Evolutionary conservation across 192 early-diverging fungal species (phyloP), one percentile per base, ranked within the genome.

Genomic region (Linnemannia exigua): DNA sequence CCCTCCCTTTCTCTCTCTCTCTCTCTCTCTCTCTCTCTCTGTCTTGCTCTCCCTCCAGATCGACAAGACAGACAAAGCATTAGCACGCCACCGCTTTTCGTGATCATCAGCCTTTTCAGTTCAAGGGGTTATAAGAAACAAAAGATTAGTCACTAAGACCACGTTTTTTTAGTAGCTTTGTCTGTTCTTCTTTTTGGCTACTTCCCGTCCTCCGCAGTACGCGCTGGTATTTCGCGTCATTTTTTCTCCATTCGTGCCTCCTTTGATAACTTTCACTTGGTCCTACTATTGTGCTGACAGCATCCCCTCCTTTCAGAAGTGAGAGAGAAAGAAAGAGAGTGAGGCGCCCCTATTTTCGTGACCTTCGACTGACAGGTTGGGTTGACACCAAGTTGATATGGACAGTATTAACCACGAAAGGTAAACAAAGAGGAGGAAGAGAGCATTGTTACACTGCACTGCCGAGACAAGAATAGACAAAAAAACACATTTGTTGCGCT

Each of bases 391-490:
- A 44, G 41, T 6, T 6, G 41, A 44, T 3, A 44, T 9, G 9
- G 41, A 44, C 41, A 44, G 41, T 9, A 44, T 44, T 44, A 9
- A 44, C 41, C 41, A 44, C 3, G 41, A 44, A 44, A 44, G 41
- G 41, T 44, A 9, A 22, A n/a, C 22, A 25, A 54, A 25, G n/a
- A 28, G 22, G n/a, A 58, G 5, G 22, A 52, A 20, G 16, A 0
- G 5, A 19, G 3, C 5, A 0, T n/a, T 6, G 52, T 25, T 0
- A 3, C 28, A 33, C 58, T 15, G 58, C 58, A 63, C 58, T 15
- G 58, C 58, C 58, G 3, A n/a, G 58, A 63, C 58, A 63, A 63
- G 58, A 63, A 63, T 63, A 63, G 58, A 63, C n/a, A n/a, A 12
- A 3, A n/a, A 63, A 12, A 7, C 9, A 9, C 5, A 25, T 54